phyloP scores from a whole-genome alignment of 768 basidiomycete genomes.

The Boletus vinaceobasis region DNA sequence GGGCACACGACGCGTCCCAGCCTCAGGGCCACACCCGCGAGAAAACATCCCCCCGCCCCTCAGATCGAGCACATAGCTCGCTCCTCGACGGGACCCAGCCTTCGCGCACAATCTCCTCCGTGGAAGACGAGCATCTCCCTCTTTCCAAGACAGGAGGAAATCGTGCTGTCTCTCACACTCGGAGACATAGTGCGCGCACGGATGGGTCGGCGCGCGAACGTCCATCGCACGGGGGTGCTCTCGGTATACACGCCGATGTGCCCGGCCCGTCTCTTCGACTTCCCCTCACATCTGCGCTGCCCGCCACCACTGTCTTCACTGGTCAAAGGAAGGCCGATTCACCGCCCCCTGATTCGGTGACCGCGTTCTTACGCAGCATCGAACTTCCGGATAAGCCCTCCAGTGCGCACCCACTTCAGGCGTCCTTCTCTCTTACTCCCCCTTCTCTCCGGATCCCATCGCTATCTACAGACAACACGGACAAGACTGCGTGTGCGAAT shows the following conservation, averaged over 20 bases:
- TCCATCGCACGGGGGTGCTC: constrained; percentile 1
- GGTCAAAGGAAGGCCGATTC: constrained; percentile 4
- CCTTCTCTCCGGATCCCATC: constrained; percentile 11
- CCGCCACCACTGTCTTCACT: background rate
- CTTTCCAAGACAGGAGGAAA: constrained; percentile 5
- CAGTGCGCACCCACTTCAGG: constrained; percentile 9
- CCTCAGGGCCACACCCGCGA: background rate
- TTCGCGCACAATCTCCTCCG: background rate
- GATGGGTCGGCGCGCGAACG: constrained; percentile 6
- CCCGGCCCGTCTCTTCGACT: constrained; percentile 14
- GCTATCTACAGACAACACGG: constrained; percentile 9
- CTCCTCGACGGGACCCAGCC: constrained; percentile 6
- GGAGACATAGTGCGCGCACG: constrained; percentile 2
- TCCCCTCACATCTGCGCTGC: constrained; percentile 9
- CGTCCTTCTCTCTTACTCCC: constrained; percentile 5
- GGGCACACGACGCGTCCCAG: constrained; percentile 10
- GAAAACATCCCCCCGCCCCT: background rate
- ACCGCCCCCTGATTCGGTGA: constrained; percentile 17
- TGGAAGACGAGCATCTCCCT: constrained; percentile 3
- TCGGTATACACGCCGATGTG: constrained; percentile 9
- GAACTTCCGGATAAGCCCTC: constrained; percentile 19
- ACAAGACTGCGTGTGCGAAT: background rate
- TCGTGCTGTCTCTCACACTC: background rate
- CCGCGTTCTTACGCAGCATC: constrained; percentile 25
- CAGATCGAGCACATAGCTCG: constrained; percentile 7